phyloP scores from a whole-genome alignment of 768 basidiomycete species.

The Lactifluus hygrophoroides region DNA sequence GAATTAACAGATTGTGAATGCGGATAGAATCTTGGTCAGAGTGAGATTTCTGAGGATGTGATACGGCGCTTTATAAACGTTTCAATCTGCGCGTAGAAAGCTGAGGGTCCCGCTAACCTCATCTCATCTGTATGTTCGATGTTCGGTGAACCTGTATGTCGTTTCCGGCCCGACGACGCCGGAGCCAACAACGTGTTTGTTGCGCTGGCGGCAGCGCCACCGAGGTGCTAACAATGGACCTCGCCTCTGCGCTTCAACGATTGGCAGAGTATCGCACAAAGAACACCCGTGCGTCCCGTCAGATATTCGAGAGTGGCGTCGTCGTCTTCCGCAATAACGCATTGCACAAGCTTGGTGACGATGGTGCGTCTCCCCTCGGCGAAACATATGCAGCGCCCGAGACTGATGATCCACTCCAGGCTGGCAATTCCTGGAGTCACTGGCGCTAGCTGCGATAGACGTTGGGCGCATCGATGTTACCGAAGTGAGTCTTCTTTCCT shows the following conservation, averaged over 20 bases:
- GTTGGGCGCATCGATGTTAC: conserved; percentile 63
- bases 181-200: neutral
- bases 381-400: no score
- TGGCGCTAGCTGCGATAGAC: conserved; percentile 71
- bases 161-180: conserved; percentile 7
- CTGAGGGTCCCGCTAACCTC: no score
- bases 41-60: neutral
- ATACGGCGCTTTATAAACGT: neutral
- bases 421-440: conserved; percentile 77
- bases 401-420: conserved; percentile 40
- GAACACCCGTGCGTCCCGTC: conserved; percentile 27
- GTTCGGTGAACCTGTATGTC: no score
- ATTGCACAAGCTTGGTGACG: conserved; percentile 27
- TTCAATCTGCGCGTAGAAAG: neutral
- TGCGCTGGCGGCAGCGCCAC: neutral
- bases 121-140: no score
- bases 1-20: conserved; percentile 43
- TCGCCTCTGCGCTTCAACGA: conserved; percentile 27
- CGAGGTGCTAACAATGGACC: conserved; percentile 23
- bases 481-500: conserved; percentile 44
- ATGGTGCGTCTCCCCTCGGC: conserved; percentile 21
- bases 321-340: conserved; percentile 26
- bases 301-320: conserved; percentile 29
- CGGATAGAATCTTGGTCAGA: conserved; percentile 33
- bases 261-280: conserved; percentile 30